Base-by-base conservation (phyloP, 768 basidiomycete genomes). In the Cystofilobasidium bisporidii region DNA sequence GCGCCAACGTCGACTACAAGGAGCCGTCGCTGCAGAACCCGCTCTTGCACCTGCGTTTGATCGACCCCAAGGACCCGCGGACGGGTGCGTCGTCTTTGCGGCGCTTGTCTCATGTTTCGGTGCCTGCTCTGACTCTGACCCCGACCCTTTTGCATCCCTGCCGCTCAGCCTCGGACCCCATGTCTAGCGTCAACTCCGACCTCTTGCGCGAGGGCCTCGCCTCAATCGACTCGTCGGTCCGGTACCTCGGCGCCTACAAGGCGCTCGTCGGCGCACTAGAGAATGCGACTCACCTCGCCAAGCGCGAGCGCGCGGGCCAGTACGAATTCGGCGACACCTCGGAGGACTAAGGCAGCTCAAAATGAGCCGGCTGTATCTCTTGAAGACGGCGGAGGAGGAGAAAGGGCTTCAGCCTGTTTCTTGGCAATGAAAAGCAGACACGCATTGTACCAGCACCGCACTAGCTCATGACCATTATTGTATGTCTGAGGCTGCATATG, bases 151-250 rank as follows among this genome's bases (percentile, higher is more conserved):
- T 56, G 5, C n/a, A 15, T 6, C 30, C 53, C 53, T 18, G 11
- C 12, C 22, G 6, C 8, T 8, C 53, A 56, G 81, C 83, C 6
- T 78, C 83, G 26, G 86, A 92, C 72, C 86, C 87, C 1, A 76
- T 84, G 15, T 83, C 86, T 12, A 89, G 86, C 74, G 83, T 98
- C 77, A 99, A 99, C 75, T 88, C 85, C 14, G 89, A 91, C 75
- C 81, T 99, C 5, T 81, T 96, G 15, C 83, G 87, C 45, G 94
- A 98, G 72, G 96, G 96, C 30, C 79, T 91, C 33, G 92, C 88
- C 0, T 79, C 83, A 1, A 79, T 91, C 71, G 91, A 96, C 76
- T 82, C 83, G 69, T 82, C 81, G 30, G 87, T 86, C 81, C 84
- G 78, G 72, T 92, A 92, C 75, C 76, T 87, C 20, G 74, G 79